Percentiles rank a stretch among this genome's conserved stretches.
Conservation (phyloP, 2,329 filamentous ascomycete species). For the Hirsutella rhossiliensis region DNA sequence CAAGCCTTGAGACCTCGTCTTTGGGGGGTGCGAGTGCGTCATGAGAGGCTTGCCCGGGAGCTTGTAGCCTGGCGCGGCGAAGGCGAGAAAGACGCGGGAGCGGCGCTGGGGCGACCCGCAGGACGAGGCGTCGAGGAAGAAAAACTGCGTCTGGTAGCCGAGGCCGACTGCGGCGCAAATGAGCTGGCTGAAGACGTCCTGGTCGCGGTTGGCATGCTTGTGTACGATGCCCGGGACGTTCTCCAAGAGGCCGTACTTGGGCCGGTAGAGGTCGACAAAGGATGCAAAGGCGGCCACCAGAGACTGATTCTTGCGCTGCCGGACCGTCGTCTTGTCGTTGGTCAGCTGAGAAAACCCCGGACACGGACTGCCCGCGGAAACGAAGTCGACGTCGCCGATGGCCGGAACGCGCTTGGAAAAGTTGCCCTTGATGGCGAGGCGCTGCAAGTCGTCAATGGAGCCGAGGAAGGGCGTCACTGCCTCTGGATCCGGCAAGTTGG, state of each 20-base stretch:
- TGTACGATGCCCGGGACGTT: conserved; percentile 60
- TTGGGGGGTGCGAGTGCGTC: conserved; percentile 49
- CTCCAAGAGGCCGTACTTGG: conserved; percentile 64
- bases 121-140: conserved; percentile 57
- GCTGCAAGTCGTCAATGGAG: conserved; percentile 59
- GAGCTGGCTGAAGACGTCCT: conserved; percentile 62
- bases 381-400: conserved; percentile 54
- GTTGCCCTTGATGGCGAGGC: conserved; percentile 38
- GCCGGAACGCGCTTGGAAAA: conserved; percentile 35
- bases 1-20: conserved; percentile 23
- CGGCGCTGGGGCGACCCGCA: conserved; percentile 55
- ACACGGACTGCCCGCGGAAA: conserved; percentile 65
- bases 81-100: conserved; percentile 56
- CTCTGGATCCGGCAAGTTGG: conserved; percentile 38
- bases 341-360: conserved; percentile 64
- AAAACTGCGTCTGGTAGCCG: conserved; percentile 63
- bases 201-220: conserved; percentile 27
- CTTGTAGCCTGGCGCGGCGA: conserved; percentile 52
- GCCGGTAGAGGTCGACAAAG: conserved; percentile 62
- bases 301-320: conserved; percentile 58
- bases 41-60: conserved; percentile 43
- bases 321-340: conserved; percentile 34
- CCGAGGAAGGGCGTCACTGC: conserved; percentile 48
- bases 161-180: conserved; percentile 62
- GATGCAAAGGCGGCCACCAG: conserved; percentile 67